These are phyloP conservation scores for Tirmania nivea DNA, from an alignment of 495 filamentous ascomycete species.

Conservation along the genomic window DNA sequence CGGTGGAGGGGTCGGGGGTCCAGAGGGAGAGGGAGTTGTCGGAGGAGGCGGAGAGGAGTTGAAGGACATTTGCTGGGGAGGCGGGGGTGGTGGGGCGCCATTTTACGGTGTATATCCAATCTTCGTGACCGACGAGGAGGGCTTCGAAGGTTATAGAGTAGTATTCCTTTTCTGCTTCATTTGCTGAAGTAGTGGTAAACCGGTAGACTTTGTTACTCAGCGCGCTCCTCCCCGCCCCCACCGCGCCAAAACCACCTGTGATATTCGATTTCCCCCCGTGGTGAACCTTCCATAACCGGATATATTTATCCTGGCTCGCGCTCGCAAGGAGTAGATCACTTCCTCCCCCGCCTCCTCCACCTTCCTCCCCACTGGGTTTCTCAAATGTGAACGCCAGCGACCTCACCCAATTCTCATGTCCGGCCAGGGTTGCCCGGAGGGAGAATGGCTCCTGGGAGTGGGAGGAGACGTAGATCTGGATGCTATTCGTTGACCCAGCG, in stretches of 20 bases:
- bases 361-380: constrained; percentile 22
- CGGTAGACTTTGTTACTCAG: constrained; percentile 15
- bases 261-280: constrained; percentile 5
- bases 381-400: constrained; percentile 58
- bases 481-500: constrained; percentile 52
- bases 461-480: constrained; percentile 52
- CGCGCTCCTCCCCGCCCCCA: constrained; percentile 25
- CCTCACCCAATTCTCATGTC: constrained; percentile 90
- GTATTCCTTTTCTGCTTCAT: constrained; percentile 11
- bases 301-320: constrained; percentile 92
- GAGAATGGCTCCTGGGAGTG: constrained; percentile 31
- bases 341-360: no score
- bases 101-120: constrained; percentile 79
- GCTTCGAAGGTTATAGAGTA: constrained; percentile 88
- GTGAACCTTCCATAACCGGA: constrained; percentile 77
- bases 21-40: constrained; percentile 90
- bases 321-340: constrained; percentile 71
- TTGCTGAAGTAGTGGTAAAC: constrained; percentile 24
- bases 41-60: constrained; percentile 75
- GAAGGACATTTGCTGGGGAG: constrained; percentile 24
- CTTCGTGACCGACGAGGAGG: constrained; percentile 82
- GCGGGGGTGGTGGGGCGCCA: constrained; percentile 37
- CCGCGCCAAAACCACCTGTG: constrained; percentile 5
- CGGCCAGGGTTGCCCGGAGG: constrained; percentile 56
- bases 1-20: constrained; percentile 60